Evolutionary conservation across 1,284 basidiomycete species (phyloP).

Genomic region (Sporisorium reilianum): DNA sequence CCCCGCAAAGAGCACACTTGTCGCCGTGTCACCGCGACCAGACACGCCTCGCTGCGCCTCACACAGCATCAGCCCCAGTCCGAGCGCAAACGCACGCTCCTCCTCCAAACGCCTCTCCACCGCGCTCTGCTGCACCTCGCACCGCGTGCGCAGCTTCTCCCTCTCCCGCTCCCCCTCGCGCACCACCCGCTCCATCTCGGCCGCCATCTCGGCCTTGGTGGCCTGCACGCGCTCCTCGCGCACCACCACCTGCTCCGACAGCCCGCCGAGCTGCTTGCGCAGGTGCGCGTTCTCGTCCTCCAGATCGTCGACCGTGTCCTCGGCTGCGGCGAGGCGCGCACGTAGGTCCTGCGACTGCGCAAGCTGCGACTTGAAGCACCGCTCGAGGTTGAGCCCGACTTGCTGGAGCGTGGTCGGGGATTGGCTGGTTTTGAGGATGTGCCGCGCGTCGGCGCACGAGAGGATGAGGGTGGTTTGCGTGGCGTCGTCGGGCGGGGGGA

Average conservation of each 20-base stretch:
- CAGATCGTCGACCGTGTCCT: slow-evolving; percentile 45
- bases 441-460: slow-evolving; percentile 40
- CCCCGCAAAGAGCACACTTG: no score
- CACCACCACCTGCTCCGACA: slow-evolving; percentile 39
- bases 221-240: slow-evolving; percentile 23
- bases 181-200: not conserved
- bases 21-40: no score
- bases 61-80: not conserved
- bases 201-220: not conserved
- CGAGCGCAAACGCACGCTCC: not conserved
- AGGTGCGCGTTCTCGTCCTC: slow-evolving; percentile 49
- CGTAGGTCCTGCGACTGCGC: slow-evolving; percentile 35
- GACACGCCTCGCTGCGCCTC: not conserved
- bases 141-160: not conserved
- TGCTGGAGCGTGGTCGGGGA: slow-evolving; percentile 26
- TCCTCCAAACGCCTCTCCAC: not conserved
- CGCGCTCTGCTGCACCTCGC: not conserved
- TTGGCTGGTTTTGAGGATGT: slow-evolving; percentile 38
- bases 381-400: slow-evolving; percentile 39
- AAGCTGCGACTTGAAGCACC: slow-evolving; percentile 43
- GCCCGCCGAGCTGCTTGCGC: slow-evolving; percentile 27
- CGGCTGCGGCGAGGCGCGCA: slow-evolving; percentile 10
- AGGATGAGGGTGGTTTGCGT: slow-evolving; percentile 39
- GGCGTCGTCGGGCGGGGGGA: slow-evolving; percentile 35
- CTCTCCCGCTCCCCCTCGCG: not conserved